A percentile compares a stretch with the other conserved stretches of the same genome.
phyloP scores from a whole-genome alignment of 176 grass and related monocot genomes.

The Paspalum notatum region DNA sequence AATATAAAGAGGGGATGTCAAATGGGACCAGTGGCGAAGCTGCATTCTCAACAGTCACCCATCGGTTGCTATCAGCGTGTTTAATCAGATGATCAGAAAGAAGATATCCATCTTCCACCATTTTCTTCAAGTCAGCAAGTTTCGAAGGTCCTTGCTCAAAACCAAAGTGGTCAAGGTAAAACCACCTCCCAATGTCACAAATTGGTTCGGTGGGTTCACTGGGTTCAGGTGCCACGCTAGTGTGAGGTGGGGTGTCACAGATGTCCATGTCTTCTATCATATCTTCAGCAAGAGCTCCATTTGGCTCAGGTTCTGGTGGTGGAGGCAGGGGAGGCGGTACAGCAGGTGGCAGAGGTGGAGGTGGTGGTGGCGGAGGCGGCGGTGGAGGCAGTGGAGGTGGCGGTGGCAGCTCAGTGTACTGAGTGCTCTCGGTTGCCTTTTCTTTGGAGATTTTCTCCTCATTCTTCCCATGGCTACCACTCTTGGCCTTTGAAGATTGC shows the following conservation, averaged over 20 bases:
- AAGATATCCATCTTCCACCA: conserved; percentile 82
- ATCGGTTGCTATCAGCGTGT: conserved; percentile 78
- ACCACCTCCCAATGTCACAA: conserved; percentile 72
- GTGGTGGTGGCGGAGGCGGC: conserved; percentile 55
- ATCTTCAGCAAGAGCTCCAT: conserved; percentile 53
- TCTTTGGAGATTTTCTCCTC: conserved; percentile 76
- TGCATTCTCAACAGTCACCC: conserved; percentile 95
- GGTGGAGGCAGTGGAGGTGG: conserved; percentile 68
- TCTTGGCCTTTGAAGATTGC: conserved; percentile 80
- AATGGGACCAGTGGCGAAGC: conserved; percentile 71
- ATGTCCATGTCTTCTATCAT: conserved; percentile 99
- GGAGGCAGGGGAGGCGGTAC: conserved; percentile 68
- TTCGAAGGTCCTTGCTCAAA: conserved; percentile 88
- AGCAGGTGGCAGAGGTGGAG: conserved; percentile 60
- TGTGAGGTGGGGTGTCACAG: conserved; percentile 91
- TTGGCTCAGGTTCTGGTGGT: conserved; percentile 44
- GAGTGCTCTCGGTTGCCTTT: conserved; percentile 54
- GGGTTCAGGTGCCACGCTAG: conserved; percentile 49
- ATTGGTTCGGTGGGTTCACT: conserved; percentile 42
- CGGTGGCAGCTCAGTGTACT: conserved; percentile 54
- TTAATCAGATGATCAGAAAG: conserved; percentile 99
- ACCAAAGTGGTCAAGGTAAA: conserved; percentile 88
- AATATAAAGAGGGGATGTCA: conserved; percentile 57
- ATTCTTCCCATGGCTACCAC: conserved; percentile 54
- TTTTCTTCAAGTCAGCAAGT: conserved; percentile 67